Evolutionary conservation across 179 eudicot genomes (phyloP).

Genomic region (Monotropa hypopitys): DNA sequence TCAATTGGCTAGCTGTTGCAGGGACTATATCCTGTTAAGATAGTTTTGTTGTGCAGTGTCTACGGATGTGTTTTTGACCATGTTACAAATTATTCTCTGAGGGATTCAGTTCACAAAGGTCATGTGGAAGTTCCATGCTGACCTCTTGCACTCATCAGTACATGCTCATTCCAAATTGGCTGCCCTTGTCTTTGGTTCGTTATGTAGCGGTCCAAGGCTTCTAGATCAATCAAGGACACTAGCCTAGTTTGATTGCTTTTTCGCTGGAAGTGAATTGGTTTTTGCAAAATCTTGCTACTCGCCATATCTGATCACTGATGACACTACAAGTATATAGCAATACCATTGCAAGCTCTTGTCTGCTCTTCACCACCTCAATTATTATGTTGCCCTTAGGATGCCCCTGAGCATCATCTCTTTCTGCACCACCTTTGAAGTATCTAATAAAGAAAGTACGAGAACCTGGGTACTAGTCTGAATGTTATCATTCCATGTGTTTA

Average conservation of each 20-base stretch:
- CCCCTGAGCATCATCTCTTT: not conserved
- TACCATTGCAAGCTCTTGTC: not conserved
- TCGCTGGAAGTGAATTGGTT: not conserved
- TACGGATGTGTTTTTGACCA: not conserved
- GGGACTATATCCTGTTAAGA: not conserved
- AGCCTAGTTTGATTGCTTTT: not conserved
- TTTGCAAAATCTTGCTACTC: not conserved
- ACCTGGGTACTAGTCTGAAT: not conserved
- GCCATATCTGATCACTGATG: not conserved
- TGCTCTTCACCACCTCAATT: not conserved
- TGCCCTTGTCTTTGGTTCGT: not conserved
- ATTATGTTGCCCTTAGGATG: not conserved
- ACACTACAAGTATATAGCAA: not conserved
- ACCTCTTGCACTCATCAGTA: not conserved
- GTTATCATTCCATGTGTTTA: not conserved
- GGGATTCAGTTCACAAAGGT: not conserved
- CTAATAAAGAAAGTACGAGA: not conserved
- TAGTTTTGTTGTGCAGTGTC: not conserved
- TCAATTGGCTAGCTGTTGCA: not conserved
- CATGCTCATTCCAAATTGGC: not conserved
- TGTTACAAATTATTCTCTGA: not conserved
- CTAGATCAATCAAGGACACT: not conserved
- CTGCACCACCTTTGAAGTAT: not conserved
- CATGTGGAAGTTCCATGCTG: not conserved
- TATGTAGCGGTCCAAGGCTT: not conserved